Evolutionary conservation across 2,329 filamentous ascomycete species (phyloP), one percentile per base, ranked within the genome.

Genomic region (Aspergillus ochraceoroseus): DNA sequence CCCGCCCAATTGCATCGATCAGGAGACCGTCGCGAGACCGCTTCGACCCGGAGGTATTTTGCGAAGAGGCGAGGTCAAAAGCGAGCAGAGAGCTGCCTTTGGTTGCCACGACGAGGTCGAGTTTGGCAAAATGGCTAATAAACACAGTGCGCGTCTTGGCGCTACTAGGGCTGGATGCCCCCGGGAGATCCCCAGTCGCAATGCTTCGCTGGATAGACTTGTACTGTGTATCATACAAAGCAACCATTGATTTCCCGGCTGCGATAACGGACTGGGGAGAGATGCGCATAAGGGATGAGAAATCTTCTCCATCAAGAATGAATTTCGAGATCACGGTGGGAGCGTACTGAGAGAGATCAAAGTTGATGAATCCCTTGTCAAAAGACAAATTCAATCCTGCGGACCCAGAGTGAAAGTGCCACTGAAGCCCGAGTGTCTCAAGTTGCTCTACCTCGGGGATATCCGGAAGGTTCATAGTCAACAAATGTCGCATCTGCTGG

Each of bases 191-290:
- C n/a, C 50, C 35, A 8, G 61, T 43, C 9, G 62, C 45, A 36
- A 69, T 63, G 38, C 63, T 65, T 37, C 66, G 63, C 46, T 71
- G 69, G 9, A 71, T 56, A 1, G 70, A 70, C 45, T 65, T 61
- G 47, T 69, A 72, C 32, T 68, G 64, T n/a, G 68, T 64, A 48
- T 72, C 68, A 38, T 70, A 69, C 5, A 72, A 49, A 2, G 64
- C 66, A 15, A 73, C 52, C n/a, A 64, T 54, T 11, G 66, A 67
- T 26, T 64, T 53, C 15, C 60, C 63, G 6, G 64, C 64, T 6
- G 57, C 66, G 36, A 70, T 66, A 8, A 71, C 60, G 9, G 63
- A 63, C 31, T 65, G 62, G 4, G 65, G 57, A 4, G 68, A 68
- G 28, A 70, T 57, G 19, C 67, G 66, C 58, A 70, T 62, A 20